phyloP scores from a whole-genome alignment of 805 yeast species.

The Metschnikowia cerradonensis region DNA sequence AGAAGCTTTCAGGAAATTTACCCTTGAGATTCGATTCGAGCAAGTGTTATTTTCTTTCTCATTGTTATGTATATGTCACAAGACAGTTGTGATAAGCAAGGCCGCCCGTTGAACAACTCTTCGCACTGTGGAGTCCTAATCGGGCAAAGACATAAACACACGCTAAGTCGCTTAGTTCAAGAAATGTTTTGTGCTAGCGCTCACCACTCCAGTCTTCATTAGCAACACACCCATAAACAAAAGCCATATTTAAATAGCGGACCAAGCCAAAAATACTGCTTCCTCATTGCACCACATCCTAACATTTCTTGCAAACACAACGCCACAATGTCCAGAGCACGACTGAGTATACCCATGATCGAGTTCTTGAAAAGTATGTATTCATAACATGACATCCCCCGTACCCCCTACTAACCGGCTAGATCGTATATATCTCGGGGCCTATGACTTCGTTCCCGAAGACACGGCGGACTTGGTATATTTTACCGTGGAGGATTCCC shows the following conservation, averaged over 20 bases:
- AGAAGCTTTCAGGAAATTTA: too few species aligned
- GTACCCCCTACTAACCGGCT: constrained; percentile 25
- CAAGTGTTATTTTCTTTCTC: not conserved
- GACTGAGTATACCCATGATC: constrained; percentile 30
- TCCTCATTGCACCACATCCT: not conserved
- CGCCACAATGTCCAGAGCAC: constrained; percentile 7
- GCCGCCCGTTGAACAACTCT: not conserved
- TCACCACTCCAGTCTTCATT: not conserved
- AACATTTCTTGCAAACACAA: not conserved
- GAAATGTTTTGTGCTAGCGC: constrained; percentile 6
- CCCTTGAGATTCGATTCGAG: not conserved
- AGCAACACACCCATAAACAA: constrained; percentile 1
- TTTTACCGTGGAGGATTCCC: constrained; percentile 88
- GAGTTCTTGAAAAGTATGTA: constrained; percentile 44
- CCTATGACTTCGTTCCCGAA: constrained; percentile 73
- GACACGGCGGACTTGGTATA: constrained; percentile 74
- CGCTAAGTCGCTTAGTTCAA: not conserved
- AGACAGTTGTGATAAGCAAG: not conserved
- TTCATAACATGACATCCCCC: not conserved
- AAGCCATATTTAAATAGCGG: not conserved
- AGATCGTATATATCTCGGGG: constrained; percentile 82
- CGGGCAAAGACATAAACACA: constrained; percentile 6
- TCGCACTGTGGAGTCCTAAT: constrained; percentile 2
- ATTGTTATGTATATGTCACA: not conserved
- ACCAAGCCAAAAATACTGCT: not conserved